Evolutionary conservation across 139 green algal species (phyloP).

Genomic region (Coccomyxa sp.): DNA sequence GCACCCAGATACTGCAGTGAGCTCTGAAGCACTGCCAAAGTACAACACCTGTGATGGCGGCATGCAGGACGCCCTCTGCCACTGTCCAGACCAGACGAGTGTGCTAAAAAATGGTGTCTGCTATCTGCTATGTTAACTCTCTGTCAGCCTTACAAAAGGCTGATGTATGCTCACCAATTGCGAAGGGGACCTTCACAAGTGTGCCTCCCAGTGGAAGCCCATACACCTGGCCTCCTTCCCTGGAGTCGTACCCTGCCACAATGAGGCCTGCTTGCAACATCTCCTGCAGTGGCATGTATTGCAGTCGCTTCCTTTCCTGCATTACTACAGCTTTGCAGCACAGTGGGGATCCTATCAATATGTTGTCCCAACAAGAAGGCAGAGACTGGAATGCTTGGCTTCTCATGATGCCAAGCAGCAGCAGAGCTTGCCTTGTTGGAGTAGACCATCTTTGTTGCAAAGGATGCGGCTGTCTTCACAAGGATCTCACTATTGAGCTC

Average conservation of each 20-base stretch:
- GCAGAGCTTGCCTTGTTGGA: constrained; percentile 68
- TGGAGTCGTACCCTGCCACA: constrained; percentile 70
- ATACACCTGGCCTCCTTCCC: constrained; percentile 66
- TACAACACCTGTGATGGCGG: neutral
- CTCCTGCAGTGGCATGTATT: constrained; percentile 20
- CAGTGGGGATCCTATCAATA: no score
- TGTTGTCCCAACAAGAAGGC: no score
- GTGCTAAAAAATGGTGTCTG: neutral
- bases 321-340: neutral
- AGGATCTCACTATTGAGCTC: constrained; percentile 57
- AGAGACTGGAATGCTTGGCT: neutral
- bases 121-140: no score
- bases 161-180: constrained; percentile 46
- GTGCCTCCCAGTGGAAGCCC: constrained; percentile 84
- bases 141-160: no score
- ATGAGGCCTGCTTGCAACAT: constrained; percentile 66
- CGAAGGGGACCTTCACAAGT: constrained; percentile 64
- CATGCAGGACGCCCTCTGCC: neutral
- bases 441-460: constrained; percentile 78
- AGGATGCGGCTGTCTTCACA: constrained; percentile 76
- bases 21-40: neutral
- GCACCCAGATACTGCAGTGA: neutral
- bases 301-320: no score
- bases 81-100: neutral
- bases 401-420: constrained; percentile 27